Base-by-base conservation (phyloP, 2,329 filamentous ascomycete species). In the Ambrosiella cleistominuta region DNA sequence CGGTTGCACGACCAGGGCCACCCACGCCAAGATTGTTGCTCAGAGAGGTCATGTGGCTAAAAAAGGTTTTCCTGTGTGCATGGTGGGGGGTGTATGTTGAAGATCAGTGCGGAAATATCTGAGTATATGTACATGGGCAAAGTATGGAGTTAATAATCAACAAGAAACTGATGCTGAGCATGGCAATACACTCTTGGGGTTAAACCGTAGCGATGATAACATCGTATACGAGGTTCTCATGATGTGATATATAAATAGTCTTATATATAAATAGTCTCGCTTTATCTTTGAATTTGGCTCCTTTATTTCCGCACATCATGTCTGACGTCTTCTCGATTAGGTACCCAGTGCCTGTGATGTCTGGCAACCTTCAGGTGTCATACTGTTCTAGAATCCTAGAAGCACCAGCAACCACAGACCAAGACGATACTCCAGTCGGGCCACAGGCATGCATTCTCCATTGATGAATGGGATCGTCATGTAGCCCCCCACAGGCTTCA, bases 41-140 rank as follows among this genome's bases (percentile, higher is more conserved):
- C 53, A 59, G 47, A 57, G 44, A 57, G 45, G 58, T 59, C 58
- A 59, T 59, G 58, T 59, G 58, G 58, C 53, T 54, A 56, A 47
- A 42, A 19, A 59, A 59, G 54, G 44, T 59, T 59, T 59, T 59
- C 58, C 42, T 17, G 45, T 36, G 37, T n/a, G 38, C 5, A 36
- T 38, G 51, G 9, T n/a, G 47, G 12, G 47, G 17, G 47, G 17
- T 51, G 17, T 37, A 3, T 27, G 17, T 11, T 11, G 47, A 19
- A 11, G 19, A 19, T 27, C 19, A 11, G 8, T 13, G 47, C 15
- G 19, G 44, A 15, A 27, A 27, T 27, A 27, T 27, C 27, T 27
- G 27, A 27, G 4, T 27, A 27, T 27, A 27, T 27, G 27, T 27
- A 27, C 27, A 27, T 5, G 27, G 27, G 27, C 27, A 27, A 27